These are phyloP conservation scores for Casuarina glauca DNA, from an alignment of 306 rosid genomes.

Conservation along the genomic window DNA sequence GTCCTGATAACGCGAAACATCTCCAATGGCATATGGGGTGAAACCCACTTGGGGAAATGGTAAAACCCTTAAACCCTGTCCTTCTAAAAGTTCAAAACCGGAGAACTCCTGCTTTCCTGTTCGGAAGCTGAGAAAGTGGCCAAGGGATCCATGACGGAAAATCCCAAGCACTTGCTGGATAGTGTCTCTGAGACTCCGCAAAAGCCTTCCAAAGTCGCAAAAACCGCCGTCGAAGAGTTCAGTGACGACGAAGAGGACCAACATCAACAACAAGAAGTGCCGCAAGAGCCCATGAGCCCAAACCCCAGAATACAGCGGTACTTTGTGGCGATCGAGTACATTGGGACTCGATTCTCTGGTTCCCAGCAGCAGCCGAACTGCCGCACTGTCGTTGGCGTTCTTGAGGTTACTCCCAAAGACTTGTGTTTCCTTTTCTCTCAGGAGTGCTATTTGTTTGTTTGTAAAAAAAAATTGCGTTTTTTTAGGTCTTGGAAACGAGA, in stretches of 20 bases:
- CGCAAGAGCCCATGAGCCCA: conserved; percentile 39
- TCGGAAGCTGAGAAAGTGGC: too few species aligned
- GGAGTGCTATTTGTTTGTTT: neutral
- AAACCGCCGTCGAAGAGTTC: conserved; percentile 24
- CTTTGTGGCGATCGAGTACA: conserved; percentile 76
- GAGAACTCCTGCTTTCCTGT: too few species aligned
- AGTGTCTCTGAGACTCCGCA: conserved; percentile 26
- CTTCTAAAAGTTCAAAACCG: too few species aligned
- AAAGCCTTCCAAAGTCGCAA: conserved; percentile 60
- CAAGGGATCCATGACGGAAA: conserved; percentile 40
- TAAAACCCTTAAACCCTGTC: too few species aligned
- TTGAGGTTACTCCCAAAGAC: conserved; percentile 47
- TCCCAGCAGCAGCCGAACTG: conserved; percentile 77
- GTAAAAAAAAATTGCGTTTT: neutral
- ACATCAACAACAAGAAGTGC: conserved; percentile 3
- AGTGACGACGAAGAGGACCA: conserved; percentile 27
- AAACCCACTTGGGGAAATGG: too few species aligned
- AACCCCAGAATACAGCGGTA: conserved; percentile 67
- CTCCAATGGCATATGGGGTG: too few species aligned
- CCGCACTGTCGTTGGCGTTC: conserved; percentile 87
- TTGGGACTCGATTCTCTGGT: conserved; percentile 85
- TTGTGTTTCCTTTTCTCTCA: neutral
- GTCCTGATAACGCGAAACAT: too few species aligned
- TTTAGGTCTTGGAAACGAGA: neutral
- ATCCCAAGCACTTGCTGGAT: conserved; percentile 46